Base-by-base conservation (phyloP, 2,329 filamentous ascomycete genomes). In the Colletotrichum sp. region DNA sequence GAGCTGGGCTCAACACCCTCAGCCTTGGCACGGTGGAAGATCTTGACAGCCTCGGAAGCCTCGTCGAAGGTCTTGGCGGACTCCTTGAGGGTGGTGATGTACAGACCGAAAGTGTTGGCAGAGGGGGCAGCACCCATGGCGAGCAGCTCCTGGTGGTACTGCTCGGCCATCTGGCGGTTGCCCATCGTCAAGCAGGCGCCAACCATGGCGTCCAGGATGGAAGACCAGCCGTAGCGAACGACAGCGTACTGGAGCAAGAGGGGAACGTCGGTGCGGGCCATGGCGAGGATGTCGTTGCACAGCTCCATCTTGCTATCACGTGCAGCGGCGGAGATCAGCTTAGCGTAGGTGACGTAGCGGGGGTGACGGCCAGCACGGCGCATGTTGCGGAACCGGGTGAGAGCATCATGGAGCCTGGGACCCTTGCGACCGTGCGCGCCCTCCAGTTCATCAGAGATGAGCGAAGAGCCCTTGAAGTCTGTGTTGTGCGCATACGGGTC, bases 51-150 rank as follows among this genome's bases (percentile, higher is more conserved):
- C 83, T 98, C 97, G 11, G 95, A 95, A 13, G 97, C 97, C 83
- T 99, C 97, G 80, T 99, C 97, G 77, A 98, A 98, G 0, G 96
- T 98, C 90, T 98, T 98, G 77, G 95, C 95, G 1, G 95, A 98
- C 81, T 98, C 96, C 87, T 98, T 98, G 75, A 99, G 88, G 3
- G 96, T 98, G n/a, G 97, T 98, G 85, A 99, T 99, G 89, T 98
- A 99, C 21, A 99, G 90, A 73, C 97, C 97, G 78, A 97, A 99
- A 1, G 97, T 99, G 87, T 99, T 99, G 57, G 97, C 97, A 4
- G 96, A 98, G 18, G 97, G 97, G 12, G 96, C 93, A 74, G 94
- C 92, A 62, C 96, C 96, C 88, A 98, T 97, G 74, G 95, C 93
- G 63, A 98, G 88, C 77, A 99, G 89, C 83, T 99, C 95, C 83